Base-by-base conservation (phyloP, 1,139 yeast genomes). In the Tardiomyces depauwii region DNA sequence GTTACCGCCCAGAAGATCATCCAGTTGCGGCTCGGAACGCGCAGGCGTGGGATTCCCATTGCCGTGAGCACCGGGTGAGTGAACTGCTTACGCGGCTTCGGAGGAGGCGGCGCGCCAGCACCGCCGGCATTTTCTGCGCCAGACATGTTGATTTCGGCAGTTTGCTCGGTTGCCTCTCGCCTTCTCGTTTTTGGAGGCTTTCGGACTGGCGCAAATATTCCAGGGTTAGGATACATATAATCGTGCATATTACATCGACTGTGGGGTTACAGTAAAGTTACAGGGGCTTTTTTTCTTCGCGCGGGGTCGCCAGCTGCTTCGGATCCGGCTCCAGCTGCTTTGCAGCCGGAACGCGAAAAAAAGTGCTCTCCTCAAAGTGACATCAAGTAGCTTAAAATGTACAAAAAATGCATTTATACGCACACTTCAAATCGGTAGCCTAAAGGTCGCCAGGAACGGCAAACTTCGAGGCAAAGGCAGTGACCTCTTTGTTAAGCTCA, bases 11-110 rank as follows among this genome's bases (percentile, higher is more conserved):
- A 84, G 63, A 93, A 91, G 41, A 88, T 85, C 71, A 78, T 66
- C 98, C 97, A 89, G 68, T 89, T 91, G 52, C 96, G 72, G 1
- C 95, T 82, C 0, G 99, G 98, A 18, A 93, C 65, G 38, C 82
- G 75, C 30, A 87, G 58, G 23, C 80, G 67, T 2, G 88, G 86
- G 43, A 91, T 75, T 1, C 98, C 98, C 86, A 91, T 77, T 59
- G 86, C 86, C 55, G 78, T 68, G 46, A 91, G 75, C 0, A 96
- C 96, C 2, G 96, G 96, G 60, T 89, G 89, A 14, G 81, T 67
- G 72, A 78, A 84, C 30, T 80, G 82, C 50, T 73, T 74, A 27
- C 57, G 50, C 39, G 13, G n/a, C 32, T 4, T 4, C 14, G 32
- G 32, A 28, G 32, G n/a, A 4, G 32, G n/a, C 32, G 13, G 13